phyloP scores from a whole-genome alignment of 148 eudicot genomes.

The Chenopodium album region DNA sequence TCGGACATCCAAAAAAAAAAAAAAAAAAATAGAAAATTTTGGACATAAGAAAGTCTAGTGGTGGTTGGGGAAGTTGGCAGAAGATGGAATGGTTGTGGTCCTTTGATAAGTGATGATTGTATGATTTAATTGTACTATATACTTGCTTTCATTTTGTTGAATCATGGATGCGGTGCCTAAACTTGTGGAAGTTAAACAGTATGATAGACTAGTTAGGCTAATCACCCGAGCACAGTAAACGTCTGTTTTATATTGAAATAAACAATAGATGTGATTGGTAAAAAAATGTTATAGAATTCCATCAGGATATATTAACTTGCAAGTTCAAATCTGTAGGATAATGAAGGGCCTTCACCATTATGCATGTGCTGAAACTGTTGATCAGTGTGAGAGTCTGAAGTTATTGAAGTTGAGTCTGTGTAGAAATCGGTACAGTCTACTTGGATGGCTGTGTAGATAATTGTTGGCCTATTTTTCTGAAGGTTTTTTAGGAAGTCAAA shows the following conservation, averaged over 20 bases:
- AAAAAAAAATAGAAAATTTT: not conserved
- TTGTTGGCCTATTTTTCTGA: not conserved
- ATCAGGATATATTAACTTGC: not conserved
- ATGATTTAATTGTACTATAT: not conserved
- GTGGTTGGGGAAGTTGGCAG: not conserved
- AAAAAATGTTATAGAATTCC: not conserved
- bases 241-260: no score
- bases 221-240: not conserved
- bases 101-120: not conserved
- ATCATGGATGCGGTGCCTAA: not conserved
- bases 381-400: not conserved
- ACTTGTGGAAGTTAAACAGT: not conserved
- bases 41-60: not conserved
- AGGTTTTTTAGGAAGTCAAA: not conserved
- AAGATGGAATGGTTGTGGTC: not conserved
- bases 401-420: not conserved
- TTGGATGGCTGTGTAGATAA: not conserved
- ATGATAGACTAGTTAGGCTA: not conserved
- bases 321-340: not conserved
- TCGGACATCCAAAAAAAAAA: not conserved
- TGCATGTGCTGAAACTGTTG: not conserved
- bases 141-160: not conserved
- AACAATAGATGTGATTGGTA: not conserved
- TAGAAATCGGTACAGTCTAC: no score
- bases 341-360: not conserved